phyloP scores from a whole-genome alignment of 495 filamentous ascomycete genomes.

The Xylaria cubensis region DNA sequence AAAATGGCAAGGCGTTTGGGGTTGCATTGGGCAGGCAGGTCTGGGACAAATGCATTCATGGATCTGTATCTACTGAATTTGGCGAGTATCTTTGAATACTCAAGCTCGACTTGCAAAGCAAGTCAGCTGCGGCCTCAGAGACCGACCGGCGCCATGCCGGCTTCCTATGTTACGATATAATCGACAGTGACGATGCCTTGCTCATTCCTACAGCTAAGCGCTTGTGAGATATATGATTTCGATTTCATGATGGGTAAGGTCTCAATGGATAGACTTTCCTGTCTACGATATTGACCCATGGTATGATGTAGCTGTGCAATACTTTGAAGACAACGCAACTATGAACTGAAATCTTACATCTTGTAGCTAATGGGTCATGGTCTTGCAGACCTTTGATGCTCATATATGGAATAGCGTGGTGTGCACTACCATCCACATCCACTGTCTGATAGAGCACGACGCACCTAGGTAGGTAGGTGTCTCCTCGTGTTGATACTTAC shows the following conservation, averaged over 20 bases:
- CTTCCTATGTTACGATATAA: conserved; percentile 44
- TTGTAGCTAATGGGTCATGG: background rate
- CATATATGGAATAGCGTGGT: background rate
- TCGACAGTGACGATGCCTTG: conserved; percentile 33
- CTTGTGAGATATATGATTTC: conserved; percentile 9
- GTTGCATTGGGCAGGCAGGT: conserved; percentile 43
- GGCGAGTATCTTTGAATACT: conserved; percentile 45
- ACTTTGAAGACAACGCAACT: background rate
- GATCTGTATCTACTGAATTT: conserved; percentile 50
- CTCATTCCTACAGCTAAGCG: background rate
- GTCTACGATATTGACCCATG: background rate
- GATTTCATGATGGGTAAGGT: background rate
- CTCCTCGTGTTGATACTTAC: background rate
- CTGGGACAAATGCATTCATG: conserved; percentile 50
- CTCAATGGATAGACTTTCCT: background rate
- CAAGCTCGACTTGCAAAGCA: conserved; percentile 51
- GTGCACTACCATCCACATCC: background rate
- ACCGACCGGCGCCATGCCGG: conserved; percentile 67
- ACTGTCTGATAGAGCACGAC: background rate
- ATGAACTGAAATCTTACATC: background rate
- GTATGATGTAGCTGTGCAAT: background rate
- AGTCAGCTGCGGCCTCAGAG: conserved; percentile 68
- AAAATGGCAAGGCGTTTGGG: conserved; percentile 43
- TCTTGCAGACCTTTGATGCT: background rate
- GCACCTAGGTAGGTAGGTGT: background rate